Conservation (phyloP, 116 monocot species). For the Zostera marina region DNA sequence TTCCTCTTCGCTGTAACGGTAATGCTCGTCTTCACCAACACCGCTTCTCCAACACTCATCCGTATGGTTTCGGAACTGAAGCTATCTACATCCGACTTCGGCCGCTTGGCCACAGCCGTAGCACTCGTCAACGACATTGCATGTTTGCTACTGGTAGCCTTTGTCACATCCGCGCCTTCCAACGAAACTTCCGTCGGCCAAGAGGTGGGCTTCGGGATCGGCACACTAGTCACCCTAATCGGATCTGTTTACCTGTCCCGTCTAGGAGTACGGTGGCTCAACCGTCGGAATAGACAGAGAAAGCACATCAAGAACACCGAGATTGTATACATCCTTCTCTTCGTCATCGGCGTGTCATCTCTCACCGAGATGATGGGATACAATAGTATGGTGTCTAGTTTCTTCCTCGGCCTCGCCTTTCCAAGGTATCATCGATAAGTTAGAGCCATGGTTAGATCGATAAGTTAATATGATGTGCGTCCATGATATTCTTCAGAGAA, state of each 20-base stretch:
- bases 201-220: not conserved
- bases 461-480: too few species aligned
- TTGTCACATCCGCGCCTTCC: not conserved
- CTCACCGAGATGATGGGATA: slow-evolving; percentile 20
- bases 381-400: slow-evolving; percentile 31
- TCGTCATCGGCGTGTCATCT: slow-evolving; percentile 15
- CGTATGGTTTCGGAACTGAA: slow-evolving; percentile 42
- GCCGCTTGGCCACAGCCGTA: slow-evolving; percentile 30
- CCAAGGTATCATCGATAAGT: too few species aligned
- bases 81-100: slow-evolving; percentile 29
- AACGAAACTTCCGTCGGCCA: not conserved
- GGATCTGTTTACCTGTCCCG: not conserved
- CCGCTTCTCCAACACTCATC: slow-evolving; percentile 44
- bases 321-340: slow-evolving; percentile 11
- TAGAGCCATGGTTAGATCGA: too few species aligned
- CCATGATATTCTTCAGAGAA: slow-evolving; percentile 8
- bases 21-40: slow-evolving; percentile 37
- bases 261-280: slow-evolving; percentile 9
- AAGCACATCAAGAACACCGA: slow-evolving; percentile 19
- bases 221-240: not conserved
- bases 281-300: slow-evolving; percentile 16
- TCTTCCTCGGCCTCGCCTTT: slow-evolving; percentile 33
- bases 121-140: slow-evolving; percentile 34
- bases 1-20: slow-evolving; percentile 11
- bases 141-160: slow-evolving; percentile 10